Base-by-base conservation (phyloP, 768 basidiomycete genomes). In the Xerocomus spinulosus region DNA sequence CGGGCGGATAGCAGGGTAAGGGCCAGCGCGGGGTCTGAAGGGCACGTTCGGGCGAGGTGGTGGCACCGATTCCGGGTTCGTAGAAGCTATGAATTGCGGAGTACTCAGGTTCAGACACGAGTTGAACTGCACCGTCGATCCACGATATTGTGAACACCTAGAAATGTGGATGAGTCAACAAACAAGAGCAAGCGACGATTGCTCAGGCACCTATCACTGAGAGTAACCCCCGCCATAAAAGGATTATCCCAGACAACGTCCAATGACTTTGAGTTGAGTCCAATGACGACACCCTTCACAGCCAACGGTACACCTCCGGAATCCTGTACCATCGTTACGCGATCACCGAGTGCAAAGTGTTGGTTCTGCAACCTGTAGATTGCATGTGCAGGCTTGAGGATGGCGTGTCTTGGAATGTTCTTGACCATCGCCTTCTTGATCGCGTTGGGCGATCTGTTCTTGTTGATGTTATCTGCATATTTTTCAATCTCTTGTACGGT, bases 211-310 rank as follows among this genome's bases (percentile, higher is more conserved):
- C 93, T 76, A 58, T 89, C 90, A 4, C 83, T 82, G 10, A 98
- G 71, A 0, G 89, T 96, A 3, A 79, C 76, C 7, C 96, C 96
- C 18, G 92, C 83, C 81, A 99, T 90, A 70, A 99, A 98, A 1
- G 92, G 78, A 20, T 87, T 84, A 64, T 99, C 96, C 90, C 96
- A 98, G 0, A 95, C 79, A 20, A 98, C 87, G 64, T 98, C 96
- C 79, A 98, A 87, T 4, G 86, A 81, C 61, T 85, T 88, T 3
- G 84, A 70, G 57, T 85, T 90, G 59, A 99, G 68, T 13, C 94
- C 91, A 44, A 98, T 80, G 21, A 98, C 93, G 14, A 95, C 91
- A 18, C 96, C 96, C 68, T 95, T 97, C 43, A 84, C 85, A 1
- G 84, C 82, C 13, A 98, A 73, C 2, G 94, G 92, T 0, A 98